phyloP scores from a whole-genome alignment of 2,329 filamentous ascomycete genomes.

The Hymenoscyphus scutula region DNA sequence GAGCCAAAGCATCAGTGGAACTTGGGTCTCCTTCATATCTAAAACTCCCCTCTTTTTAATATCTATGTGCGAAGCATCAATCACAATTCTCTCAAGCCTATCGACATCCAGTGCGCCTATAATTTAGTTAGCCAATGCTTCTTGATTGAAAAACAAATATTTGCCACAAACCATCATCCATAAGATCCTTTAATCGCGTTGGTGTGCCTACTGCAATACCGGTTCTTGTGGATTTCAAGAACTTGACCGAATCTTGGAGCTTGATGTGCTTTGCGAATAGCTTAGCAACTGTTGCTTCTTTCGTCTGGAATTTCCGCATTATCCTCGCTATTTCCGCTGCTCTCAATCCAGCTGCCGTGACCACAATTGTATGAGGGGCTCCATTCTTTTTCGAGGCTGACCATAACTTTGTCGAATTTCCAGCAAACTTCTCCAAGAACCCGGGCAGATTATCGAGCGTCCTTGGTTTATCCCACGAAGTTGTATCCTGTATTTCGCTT shows the following conservation, averaged over 20 bases:
- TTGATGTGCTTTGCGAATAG: conserved; percentile 99
- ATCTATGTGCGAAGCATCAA: conserved; percentile 92
- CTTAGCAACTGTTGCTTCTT: conserved; percentile 78
- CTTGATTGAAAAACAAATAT: neutral
- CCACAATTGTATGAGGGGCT: conserved; percentile 79
- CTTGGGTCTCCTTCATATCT: conserved; percentile 91
- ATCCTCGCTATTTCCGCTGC: conserved; percentile 81
- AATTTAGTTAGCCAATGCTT: conserved; percentile 23
- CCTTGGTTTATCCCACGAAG: conserved; percentile 65
- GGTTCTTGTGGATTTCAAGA: conserved; percentile 67
- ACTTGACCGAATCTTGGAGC: conserved; percentile 77
- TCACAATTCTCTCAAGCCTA: conserved; percentile 73
- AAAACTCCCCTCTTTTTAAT: conserved; percentile 90
- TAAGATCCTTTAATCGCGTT: conserved; percentile 73
- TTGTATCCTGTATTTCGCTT: conserved; percentile 75
- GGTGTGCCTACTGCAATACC: conserved; percentile 92
- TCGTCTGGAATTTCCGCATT: conserved; percentile 70
- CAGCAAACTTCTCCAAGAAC: conserved; percentile 69
- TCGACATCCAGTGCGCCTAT: conserved; percentile 67
- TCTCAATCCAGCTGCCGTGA: conserved; percentile 80
- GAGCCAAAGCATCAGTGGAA: conserved; percentile 75
- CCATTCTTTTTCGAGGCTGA: conserved; percentile 67
- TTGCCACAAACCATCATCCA: conserved; percentile 67
- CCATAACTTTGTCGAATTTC: conserved; percentile 55
- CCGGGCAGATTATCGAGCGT: conserved; percentile 70